A percentile compares a stretch with the other conserved stretches of the same genome.
These are phyloP conservation scores for Spirogloea muscicola DNA, from an alignment of 139 green algal genomes.

Conservation along the genomic window DNA sequence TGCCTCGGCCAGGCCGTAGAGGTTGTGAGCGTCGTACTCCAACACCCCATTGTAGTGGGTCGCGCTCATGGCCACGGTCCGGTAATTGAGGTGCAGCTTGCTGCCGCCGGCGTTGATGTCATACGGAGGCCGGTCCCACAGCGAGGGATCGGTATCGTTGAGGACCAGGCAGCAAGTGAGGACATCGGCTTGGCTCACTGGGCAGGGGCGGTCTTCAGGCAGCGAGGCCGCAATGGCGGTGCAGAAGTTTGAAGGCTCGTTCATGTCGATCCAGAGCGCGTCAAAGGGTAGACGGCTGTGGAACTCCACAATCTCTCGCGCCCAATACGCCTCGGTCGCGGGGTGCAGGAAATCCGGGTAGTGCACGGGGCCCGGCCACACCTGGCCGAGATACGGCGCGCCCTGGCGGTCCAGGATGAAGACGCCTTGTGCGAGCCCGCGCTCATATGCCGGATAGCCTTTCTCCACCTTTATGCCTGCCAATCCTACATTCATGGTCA, in stretches of 20 bases:
- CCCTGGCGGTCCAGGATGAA: constrained; percentile 56
- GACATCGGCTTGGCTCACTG: too few relatives aligned
- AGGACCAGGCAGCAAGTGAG: constrained; percentile 12
- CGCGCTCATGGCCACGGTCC: constrained; percentile 50
- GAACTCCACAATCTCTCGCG: constrained; percentile 6
- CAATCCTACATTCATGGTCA: constrained; percentile 12
- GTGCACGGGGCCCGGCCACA: constrained; percentile 70
- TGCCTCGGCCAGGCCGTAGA: constrained; percentile 45
- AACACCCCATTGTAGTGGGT: constrained; percentile 42
- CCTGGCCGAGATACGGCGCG: constrained; percentile 61
- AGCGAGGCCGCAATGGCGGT: constrained; percentile 52
- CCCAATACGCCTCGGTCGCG: constrained; percentile 18
- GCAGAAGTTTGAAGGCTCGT: constrained; percentile 77
- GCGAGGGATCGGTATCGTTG: constrained; percentile 6
- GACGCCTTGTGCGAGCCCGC: constrained; percentile 50
- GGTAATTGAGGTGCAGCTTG: constrained; percentile 7
- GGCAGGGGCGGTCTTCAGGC: too few relatives aligned
- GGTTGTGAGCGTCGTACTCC: constrained; percentile 60
- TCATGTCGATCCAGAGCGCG: constrained; percentile 79
- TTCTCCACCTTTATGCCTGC: constrained; percentile 40
- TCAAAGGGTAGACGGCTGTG: constrained; percentile 55
- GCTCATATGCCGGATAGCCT: constrained; percentile 58
- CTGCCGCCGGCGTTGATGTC: constrained; percentile 48
- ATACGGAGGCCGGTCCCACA: constrained; percentile 58
- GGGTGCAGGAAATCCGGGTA: constrained; percentile 65